Evolutionary conservation across 139 green algal genomes (phyloP).

Genomic region (Protoeuglena noctilucae): DNA sequence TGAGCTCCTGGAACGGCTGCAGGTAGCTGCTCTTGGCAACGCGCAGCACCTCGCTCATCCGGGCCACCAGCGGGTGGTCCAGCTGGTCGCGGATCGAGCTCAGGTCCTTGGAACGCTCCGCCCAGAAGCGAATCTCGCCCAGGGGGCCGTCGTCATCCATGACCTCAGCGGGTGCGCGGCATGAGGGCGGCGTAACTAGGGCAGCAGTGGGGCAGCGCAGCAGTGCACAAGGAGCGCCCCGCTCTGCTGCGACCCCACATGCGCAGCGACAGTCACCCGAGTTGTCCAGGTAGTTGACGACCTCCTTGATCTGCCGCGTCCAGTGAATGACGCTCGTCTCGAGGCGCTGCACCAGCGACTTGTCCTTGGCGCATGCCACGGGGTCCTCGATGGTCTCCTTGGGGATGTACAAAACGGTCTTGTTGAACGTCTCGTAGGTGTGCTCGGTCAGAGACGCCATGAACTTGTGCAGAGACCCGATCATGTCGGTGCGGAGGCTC

Average conservation of each 20-base stretch:
- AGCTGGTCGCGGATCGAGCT: slow-evolving; percentile 53
- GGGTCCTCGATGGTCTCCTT: slow-evolving; percentile 15
- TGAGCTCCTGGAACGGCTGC: slow-evolving; percentile 47
- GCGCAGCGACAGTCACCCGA: slow-evolving; percentile 1
- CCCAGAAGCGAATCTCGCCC: slow-evolving; percentile 74
- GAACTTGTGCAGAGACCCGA: slow-evolving; percentile 46
- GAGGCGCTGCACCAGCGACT: slow-evolving; percentile 61
- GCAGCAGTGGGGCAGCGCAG: too few species aligned
- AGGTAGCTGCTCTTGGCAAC: slow-evolving; percentile 55
- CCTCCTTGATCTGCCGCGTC: slow-evolving; percentile 67
- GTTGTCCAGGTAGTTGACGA: slow-evolving; percentile 40
- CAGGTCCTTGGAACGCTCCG: slow-evolving; percentile 48
- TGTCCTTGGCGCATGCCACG: slow-evolving; percentile 19
- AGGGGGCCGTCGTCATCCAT: slow-evolving; percentile 42
- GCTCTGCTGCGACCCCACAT: not conserved
- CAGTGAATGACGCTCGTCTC: slow-evolving; percentile 71
- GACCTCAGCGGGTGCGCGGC: not conserved
- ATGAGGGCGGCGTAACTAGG: too few species aligned
- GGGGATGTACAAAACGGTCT: slow-evolving; percentile 69
- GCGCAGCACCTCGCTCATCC: not conserved
- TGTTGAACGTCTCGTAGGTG: slow-evolving; percentile 40
- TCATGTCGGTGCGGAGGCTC: slow-evolving; percentile 51
- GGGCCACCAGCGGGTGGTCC: slow-evolving; percentile 10
- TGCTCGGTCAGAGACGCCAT: slow-evolving; percentile 59
- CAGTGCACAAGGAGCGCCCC: slow-evolving; percentile 5